Percentiles rank a stretch among this genome's conserved stretches.
These are phyloP conservation scores for Candida xiaguanensis DNA, from an alignment of 805 yeast species.

Conservation along the genomic window DNA sequence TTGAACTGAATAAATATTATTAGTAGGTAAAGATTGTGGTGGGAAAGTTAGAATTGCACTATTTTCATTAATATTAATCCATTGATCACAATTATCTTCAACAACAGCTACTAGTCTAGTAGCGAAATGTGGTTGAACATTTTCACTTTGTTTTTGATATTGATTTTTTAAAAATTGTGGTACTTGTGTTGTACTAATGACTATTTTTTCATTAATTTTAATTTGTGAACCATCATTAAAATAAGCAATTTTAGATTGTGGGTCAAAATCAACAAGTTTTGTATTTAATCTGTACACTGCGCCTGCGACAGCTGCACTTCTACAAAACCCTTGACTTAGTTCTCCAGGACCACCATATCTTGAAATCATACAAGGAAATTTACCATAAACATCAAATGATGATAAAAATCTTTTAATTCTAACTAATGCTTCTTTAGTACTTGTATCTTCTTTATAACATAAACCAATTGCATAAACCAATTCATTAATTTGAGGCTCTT, in stretches of 20 bases:
- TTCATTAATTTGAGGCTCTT: constrained; percentile 74
- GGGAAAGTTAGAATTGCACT: constrained; percentile 92
- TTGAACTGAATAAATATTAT: constrained; percentile 75
- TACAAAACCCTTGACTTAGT: constrained; percentile 91
- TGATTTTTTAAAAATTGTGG: constrained; percentile 42
- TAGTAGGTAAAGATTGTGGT: constrained; percentile 65
- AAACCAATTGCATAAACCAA: constrained; percentile 84
- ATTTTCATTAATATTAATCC: constrained; percentile 72
- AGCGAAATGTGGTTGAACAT: constrained; percentile 47
- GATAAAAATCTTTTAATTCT: constrained; percentile 79
- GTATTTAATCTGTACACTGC: constrained; percentile 86
- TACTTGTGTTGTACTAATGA: constrained; percentile 67
- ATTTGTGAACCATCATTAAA: constrained; percentile 74
- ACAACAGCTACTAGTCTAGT: constrained; percentile 81
- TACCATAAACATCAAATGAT: constrained; percentile 89
- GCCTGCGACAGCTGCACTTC: constrained; percentile 98
- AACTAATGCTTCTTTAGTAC: constrained; percentile 71
- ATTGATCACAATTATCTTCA: constrained; percentile 80
- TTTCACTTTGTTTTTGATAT: constrained; percentile 39
- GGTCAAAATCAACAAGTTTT: constrained; percentile 60
- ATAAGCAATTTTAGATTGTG: constrained; percentile 59
- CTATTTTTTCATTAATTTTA: constrained; percentile 72
- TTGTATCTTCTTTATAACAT: constrained; percentile 55
- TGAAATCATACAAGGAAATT: constrained; percentile 86
- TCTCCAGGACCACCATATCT: constrained; percentile 97